Base-by-base conservation (phyloP, 305 asterid species). In the Rubia peregrina region DNA sequence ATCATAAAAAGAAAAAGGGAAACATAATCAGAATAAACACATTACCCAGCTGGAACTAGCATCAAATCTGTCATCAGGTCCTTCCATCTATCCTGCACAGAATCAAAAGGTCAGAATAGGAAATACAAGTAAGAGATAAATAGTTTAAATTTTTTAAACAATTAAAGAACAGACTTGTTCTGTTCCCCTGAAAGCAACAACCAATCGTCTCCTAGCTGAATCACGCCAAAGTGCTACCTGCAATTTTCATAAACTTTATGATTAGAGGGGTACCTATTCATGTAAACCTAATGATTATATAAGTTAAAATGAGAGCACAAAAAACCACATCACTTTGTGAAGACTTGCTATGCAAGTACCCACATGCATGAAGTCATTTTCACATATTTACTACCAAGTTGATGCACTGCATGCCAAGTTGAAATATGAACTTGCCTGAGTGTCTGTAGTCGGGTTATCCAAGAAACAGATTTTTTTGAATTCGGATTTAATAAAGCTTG, bases 181-280 rank as follows among this genome's bases (percentile, higher is more conserved):
- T 21, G 99, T 94, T 86, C 99, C 99, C 80, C 99, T 87, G 86
- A 91, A 94, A 68, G 99, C 98, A 77, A 90, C 90, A 41, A 91
- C 99, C 69, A 91, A 89, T 81, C 99, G 86, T 77, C 77, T 88
- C 80, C 98, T 82, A 38, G 75, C 70, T 21, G 74, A 78, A 80
- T 94, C 99, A 12, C 97, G 91, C 99, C 99, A 94, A 74, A 94
- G 85, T 30, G 98, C 96, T 42, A 91, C 96, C 98, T 94, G 84
- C 82, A 85, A 60, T 71, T 71, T 65, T 76, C 53, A 60, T 16
- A 78, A 43, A 74, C 51, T 71, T 43, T 75, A 79, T 61, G 61
- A 63, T 76, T 70, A 77, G 59, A 59, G 63, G 16, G 33, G 48
- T 17, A 36, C 16, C 49, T 44, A 11, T 44, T 44, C 14, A 44